These are phyloP conservation scores for Hypoxylon fuscum DNA, from an alignment of 495 filamentous ascomycete genomes.

Conservation along the genomic window DNA sequence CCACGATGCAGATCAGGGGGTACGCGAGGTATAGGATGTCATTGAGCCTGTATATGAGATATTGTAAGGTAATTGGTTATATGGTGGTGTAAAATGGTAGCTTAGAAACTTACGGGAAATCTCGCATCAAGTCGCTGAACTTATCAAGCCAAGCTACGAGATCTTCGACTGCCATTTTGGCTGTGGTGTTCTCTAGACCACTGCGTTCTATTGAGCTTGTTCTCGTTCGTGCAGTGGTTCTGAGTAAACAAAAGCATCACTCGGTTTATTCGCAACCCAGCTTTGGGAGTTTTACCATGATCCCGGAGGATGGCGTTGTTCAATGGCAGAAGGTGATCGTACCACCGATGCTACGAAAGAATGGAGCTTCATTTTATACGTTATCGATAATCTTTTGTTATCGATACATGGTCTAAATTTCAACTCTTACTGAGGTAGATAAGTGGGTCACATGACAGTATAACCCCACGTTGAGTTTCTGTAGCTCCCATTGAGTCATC, in stretches of 20 bases:
- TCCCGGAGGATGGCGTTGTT: slow-evolving; percentile 1
- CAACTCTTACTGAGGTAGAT: not conserved
- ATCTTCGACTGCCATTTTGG: slow-evolving; percentile 36
- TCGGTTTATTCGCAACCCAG: not conserved
- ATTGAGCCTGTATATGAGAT: slow-evolving; percentile 19
- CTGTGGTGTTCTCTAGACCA: slow-evolving; percentile 7
- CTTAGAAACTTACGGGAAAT: slow-evolving; percentile 38
- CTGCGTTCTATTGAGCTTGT: slow-evolving; percentile 18
- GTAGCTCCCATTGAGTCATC: slow-evolving; percentile 34
- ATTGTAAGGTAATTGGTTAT: not conserved
- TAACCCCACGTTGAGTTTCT: slow-evolving; percentile 25
- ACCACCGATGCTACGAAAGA: slow-evolving; percentile 13
- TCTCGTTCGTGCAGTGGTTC: not conserved
- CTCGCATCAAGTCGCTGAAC: slow-evolving; percentile 26
- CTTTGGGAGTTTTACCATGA: slow-evolving; percentile 14
- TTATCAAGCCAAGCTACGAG: slow-evolving; percentile 34
- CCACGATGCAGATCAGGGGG: slow-evolving; percentile 33
- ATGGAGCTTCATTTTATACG: slow-evolving; percentile 23
- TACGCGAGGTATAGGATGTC: slow-evolving; percentile 16
- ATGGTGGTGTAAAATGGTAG: not conserved
- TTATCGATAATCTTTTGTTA: slow-evolving; percentile 20
- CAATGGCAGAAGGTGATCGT: slow-evolving; percentile 31
- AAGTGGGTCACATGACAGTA: slow-evolving; percentile 25
- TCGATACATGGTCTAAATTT: not conserved
- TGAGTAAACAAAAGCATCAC: not conserved